Percentiles rank a stretch among this genome's conserved stretches.
phyloP scores from a whole-genome alignment of 345 rosid genomes.

The Passiflora organensis region DNA sequence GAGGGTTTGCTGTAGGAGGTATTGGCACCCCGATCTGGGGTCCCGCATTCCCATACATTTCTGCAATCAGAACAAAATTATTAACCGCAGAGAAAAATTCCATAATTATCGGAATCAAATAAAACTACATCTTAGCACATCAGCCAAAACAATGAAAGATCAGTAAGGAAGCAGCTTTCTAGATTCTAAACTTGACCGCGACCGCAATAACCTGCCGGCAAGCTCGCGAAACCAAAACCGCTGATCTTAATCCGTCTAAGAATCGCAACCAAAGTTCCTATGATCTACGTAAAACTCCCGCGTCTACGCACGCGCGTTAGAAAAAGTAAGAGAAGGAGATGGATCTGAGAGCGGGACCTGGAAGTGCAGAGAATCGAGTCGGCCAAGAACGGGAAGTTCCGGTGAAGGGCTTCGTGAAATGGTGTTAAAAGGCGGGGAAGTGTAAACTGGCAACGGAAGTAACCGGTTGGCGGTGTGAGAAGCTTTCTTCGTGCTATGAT shows the following conservation, averaged over 20 bases:
- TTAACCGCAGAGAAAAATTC: not conserved
- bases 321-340: not conserved
- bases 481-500: too few relatives aligned
- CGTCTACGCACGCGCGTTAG: not conserved
- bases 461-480: too few relatives aligned
- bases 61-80: constrained; percentile 18
- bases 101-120: not conserved
- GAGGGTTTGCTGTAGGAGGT: constrained; percentile 52
- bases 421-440: not conserved
- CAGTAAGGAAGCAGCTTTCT: too few relatives aligned
- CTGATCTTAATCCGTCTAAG: too few relatives aligned
- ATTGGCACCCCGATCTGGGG: constrained; percentile 64
- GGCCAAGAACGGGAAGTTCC: not conserved
- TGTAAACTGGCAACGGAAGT: not conserved
- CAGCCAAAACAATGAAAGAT: too few relatives aligned
- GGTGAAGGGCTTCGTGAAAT: not conserved
- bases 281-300: too few relatives aligned
- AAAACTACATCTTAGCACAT: too few relatives aligned
- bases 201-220: too few relatives aligned
- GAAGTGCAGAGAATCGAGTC: not conserved
- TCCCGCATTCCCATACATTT: constrained; percentile 73
- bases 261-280: too few relatives aligned
- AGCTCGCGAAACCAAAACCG: too few relatives aligned
- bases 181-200: too few relatives aligned
- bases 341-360: not conserved